phyloP scores from a whole-genome alignment of 2,329 filamentous ascomycete genomes.

The Colletotrichum tamarilloi region DNA sequence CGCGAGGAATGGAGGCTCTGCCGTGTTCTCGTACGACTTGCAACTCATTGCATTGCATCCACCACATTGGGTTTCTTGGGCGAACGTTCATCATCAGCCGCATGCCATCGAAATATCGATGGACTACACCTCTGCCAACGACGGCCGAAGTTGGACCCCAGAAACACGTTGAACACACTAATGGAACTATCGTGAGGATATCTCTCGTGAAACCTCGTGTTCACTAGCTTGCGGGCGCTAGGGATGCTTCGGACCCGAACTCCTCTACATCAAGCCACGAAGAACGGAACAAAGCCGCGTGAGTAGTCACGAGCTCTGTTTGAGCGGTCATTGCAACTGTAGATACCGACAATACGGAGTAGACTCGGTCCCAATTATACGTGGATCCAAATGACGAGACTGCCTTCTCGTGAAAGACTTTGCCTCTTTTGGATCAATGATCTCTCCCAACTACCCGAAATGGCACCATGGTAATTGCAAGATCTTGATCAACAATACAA shows the following conservation, averaged over 20 bases:
- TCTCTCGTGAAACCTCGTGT: background rate
- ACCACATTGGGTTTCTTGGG: background rate
- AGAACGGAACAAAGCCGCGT: background rate
- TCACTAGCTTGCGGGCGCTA: background rate
- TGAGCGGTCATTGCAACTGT: background rate
- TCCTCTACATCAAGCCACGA: background rate
- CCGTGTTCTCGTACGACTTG: background rate
- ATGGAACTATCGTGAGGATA: background rate
- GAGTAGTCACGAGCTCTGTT: background rate
- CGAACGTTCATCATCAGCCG: background rate
- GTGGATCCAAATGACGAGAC: background rate
- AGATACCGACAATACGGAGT: background rate
- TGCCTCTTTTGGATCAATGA: background rate
- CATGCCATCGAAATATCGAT: background rate
- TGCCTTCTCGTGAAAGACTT: background rate
- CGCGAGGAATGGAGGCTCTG: constrained; percentile 2
- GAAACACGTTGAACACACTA: background rate
- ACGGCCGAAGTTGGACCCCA: background rate
- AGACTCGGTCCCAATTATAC: background rate
- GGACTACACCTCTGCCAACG: no score
- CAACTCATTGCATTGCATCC: background rate
- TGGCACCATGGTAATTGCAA: background rate
- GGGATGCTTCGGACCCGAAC: background rate
- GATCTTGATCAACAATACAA: background rate
- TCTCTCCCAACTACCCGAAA: background rate